Base-by-base conservation (phyloP, 257 asterid genomes). In the Plectranthus barbatus region DNA sequence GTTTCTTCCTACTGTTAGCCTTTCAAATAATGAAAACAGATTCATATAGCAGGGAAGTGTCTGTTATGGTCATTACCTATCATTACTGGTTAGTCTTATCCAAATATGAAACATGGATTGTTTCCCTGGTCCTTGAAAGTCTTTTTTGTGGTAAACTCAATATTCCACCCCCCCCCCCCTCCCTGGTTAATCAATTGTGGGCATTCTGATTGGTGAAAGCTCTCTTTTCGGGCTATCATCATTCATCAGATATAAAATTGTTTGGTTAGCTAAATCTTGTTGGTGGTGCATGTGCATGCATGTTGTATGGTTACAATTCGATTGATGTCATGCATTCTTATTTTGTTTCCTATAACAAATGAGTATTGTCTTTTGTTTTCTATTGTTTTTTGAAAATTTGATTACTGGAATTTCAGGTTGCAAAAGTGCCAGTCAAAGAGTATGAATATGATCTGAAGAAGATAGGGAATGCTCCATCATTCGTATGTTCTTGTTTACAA, bases 401-500 rank as follows among this genome's bases (percentile, higher is more conserved):
- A 53, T 71, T 1, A 4, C 41, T 26, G 56, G 24, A 21, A 76
- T 71, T 60, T 49, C 91, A 92, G 98, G 95, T 81, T 29, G 96
- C 96, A 9, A 89, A 86, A 81, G 96, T 92, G 51, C 97, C 96
- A 0, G 82, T 86, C 56, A 89, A 82, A 72, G 95, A 89, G 72
- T 89, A 85, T 45, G 97, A 89, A 52, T 89, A 80, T 72, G 95
- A 89, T 80, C 66, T 72, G 56, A 86, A 77, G 83, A 89, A 80
- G 80, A 67, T 92, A 42, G 83, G 83, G 24, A 92, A 86, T 62
- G 95, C 86, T 69, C 97, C 85, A 66, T 81, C 97, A 76, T 73
- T 92, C 96, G 99, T 92, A 84, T 56, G 13, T 61, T 69, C 75
- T 70, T 68, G 55, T 41, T 55, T 24, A 10, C 42, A 20, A 26